Evolutionary conservation across 805 yeast genomes (phyloP).

Genomic region (Suhomyces canberraensis): DNA sequence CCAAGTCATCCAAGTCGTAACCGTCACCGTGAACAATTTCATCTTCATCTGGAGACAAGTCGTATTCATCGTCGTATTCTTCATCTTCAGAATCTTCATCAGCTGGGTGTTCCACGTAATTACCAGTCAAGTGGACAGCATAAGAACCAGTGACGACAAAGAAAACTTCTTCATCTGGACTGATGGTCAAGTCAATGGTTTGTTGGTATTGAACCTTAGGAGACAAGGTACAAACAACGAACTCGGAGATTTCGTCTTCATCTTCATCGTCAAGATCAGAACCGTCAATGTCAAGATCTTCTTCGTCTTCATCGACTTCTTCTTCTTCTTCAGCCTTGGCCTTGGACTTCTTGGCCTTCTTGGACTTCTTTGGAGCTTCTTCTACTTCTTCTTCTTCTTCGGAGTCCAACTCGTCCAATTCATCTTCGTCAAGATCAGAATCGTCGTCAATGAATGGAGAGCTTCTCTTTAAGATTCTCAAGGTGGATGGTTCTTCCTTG

Average conservation of each 20-base stretch:
- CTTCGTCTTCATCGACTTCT: constrained; percentile 45
- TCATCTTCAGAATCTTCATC: constrained; percentile 62
- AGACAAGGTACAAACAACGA: constrained; percentile 82
- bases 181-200: constrained; percentile 81
- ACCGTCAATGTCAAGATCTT: constrained; percentile 46
- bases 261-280: constrained; percentile 58
- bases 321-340: constrained; percentile 24
- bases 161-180: constrained; percentile 90
- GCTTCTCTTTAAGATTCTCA: constrained; percentile 79
- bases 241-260: constrained; percentile 76
- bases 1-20: constrained; percentile 59
- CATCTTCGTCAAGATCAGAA: constrained; percentile 41
- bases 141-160: constrained; percentile 96
- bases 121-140: constrained; percentile 89
- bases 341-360: constrained; percentile 19
- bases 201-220: constrained; percentile 87
- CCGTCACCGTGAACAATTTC: constrained; percentile 56
- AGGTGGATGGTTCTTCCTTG: constrained; percentile 78
- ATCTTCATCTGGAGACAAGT: constrained; percentile 75
- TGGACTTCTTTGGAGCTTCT: constrained; percentile 37
- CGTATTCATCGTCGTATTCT: constrained; percentile 53
- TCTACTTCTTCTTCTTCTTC: constrained; percentile 46
- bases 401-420: constrained; percentile 45
- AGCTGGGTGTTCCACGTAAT: constrained; percentile 93
- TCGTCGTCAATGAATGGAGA: constrained; percentile 40